Conservation (phyloP, 1,284 basidiomycete genomes). For the Irpex sp. region DNA sequence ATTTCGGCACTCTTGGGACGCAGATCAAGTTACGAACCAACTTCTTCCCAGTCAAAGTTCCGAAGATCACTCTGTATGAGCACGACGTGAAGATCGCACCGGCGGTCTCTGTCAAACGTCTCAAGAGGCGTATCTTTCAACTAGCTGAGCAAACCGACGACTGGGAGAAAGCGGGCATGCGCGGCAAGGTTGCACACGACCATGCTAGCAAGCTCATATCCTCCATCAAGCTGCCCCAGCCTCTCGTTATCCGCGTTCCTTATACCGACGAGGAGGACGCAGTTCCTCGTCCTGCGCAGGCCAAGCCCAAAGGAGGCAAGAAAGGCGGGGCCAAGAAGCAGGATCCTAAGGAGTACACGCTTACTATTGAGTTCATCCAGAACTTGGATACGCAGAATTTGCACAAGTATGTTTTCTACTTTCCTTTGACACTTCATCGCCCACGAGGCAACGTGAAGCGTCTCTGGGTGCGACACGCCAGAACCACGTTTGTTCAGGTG, state of each 20-base stretch:
- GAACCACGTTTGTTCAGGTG: constrained; percentile 12
- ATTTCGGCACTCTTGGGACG: constrained; percentile 58
- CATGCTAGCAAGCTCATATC: constrained; percentile 62
- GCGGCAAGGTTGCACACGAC: constrained; percentile 65
- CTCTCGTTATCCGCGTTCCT: constrained; percentile 50
- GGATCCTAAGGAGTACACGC: constrained; percentile 53
- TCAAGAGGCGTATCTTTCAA: constrained; percentile 68
- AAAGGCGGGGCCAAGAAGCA: constrained; percentile 12
- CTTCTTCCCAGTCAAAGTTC: constrained; percentile 68
- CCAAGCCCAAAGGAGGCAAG: constrained; percentile 14
- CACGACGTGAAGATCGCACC: constrained; percentile 68
- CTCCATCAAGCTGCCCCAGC: constrained; percentile 50
- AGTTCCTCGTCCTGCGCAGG: constrained; percentile 25
- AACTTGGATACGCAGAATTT: constrained; percentile 58
- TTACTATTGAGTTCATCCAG: constrained; percentile 58
- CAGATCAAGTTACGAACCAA: constrained; percentile 67
- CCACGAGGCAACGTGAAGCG: constrained; percentile 14
- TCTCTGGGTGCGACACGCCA: constrained; percentile 17
- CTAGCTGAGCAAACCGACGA: constrained; percentile 59
- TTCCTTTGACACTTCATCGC: not conserved
- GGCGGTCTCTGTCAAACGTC: constrained; percentile 44
- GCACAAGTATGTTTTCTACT: constrained; percentile 38
- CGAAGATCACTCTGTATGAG: constrained; percentile 59
- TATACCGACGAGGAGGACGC: constrained; percentile 64
- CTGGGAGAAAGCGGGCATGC: constrained; percentile 52